Evolutionary conservation across 1,139 yeast species (phyloP), one percentile per base, ranked within the genome.

Genomic region (Lodderomyces beijingensis): DNA sequence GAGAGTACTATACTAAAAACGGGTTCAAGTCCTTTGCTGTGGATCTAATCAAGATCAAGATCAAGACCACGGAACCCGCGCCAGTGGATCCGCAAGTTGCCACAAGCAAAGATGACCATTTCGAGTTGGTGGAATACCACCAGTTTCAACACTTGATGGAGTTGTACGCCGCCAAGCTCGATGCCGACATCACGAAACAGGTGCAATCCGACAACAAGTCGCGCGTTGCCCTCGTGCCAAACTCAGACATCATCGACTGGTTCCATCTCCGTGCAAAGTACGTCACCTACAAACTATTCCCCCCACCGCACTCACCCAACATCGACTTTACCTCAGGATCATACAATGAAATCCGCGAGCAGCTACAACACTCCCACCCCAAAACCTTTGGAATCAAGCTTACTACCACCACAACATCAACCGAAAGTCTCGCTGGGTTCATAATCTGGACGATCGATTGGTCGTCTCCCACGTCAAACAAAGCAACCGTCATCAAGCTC

Each of bases 21-120:
- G 93, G 86, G 2, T 83, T 77, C 53, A 56, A 61, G 27, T 68
- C 79, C 2, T 53, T 59, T 35, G 72, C 62, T 25, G 74, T 76
- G 7, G 77, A 63, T 5, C 64, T 48, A 44, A 58, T 47, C 58
- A 36, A 51, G 20, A 34, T 41, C 13, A 16, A 5, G 9, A 21
- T n/a, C 14, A 15, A 9, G 9, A 16, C 20, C 16, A 12, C 17
- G 9, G 14, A 11, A 9, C 14, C 18, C 16, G 4, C 8, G 22
- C n/a, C 23, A 23, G 17, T 19, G 19, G 10, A 27, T 15, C 16
- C 14, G 7, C 6, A 7, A n/a, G 21, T 14, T 3, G 9, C 17
- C 3, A 29, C 17, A 5, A 32, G 24, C 15, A 13, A 13, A 7
- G 33, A 25, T 4, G 20, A 16, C 5, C 16, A 38, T 3, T 38